Evolutionary conservation across 73 alveolate species (phyloP).

Genomic region (Diophrys sp.): DNA sequence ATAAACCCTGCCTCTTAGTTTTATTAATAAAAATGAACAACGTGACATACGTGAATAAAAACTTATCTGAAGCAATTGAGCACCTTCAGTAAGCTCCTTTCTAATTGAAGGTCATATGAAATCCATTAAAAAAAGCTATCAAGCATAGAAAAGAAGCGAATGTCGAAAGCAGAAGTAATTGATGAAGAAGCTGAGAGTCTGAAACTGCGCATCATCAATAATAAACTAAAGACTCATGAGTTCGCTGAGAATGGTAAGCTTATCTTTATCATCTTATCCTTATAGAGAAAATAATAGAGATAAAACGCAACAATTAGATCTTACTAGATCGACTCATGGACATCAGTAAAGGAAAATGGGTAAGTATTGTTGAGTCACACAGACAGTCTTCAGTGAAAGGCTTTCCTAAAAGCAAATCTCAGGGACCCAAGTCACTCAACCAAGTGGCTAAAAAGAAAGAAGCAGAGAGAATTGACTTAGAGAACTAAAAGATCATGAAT

Average conservation of each 20-base stretch:
- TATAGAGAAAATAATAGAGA: conserved; percentile 36
- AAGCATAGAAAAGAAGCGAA: not conserved
- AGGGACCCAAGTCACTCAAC: conserved; percentile 17
- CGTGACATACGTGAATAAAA: not conserved
- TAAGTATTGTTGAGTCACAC: not conserved
- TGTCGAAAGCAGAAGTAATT: not conserved
- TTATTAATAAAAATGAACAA: not conserved
- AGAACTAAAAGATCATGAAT: conserved; percentile 35
- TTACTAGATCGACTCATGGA: conserved; percentile 40
- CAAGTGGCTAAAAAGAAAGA: conserved; percentile 28
- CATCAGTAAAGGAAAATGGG: conserved; percentile 50
- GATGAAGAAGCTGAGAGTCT: not conserved
- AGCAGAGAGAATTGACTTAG: conserved; percentile 54
- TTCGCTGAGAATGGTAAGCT: not conserved
- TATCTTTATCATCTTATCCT: not conserved
- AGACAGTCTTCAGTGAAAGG: conserved; percentile 12
- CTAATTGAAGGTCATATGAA: not conserved
- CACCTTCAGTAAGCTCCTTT: not conserved
- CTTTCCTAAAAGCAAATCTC: not conserved
- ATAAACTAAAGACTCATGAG: conserved; percentile 7
- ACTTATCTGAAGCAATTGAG: not conserved
- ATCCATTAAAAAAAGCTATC: not conserved
- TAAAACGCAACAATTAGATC: conserved; percentile 31
- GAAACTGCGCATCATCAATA: not conserved
- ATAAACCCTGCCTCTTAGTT: conserved; percentile 75